Base-by-base conservation (phyloP, 495 filamentous ascomycete species). In the Daldinia loculata region DNA sequence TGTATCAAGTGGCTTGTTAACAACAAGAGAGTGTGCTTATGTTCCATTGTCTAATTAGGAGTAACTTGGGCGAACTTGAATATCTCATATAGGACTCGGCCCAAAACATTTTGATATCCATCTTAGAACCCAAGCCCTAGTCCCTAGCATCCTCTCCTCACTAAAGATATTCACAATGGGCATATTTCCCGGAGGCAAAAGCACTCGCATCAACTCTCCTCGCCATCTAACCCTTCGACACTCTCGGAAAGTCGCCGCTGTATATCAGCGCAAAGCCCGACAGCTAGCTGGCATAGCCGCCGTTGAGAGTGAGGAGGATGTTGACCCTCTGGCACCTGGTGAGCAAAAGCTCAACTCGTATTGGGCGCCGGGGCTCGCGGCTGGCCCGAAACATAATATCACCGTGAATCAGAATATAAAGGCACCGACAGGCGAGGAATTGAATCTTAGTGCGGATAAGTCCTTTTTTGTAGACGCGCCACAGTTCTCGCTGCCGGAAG, bases 181-280 rank as follows among this genome's bases (percentile, higher is more conserved):
- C 36, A 69, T 69, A 51, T 69, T 69, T 34, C 48, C 66, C 6
- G 66, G 66, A 4, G 66, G 68, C 9, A 71, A 61, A 62, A 74
- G 64, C 61, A 66, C 27, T 17, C 61, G 22, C 19, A 61, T 61
- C 63, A 53, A 68, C 38, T 75, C 70, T 63, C 71, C 70, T n/a
- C 75, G 77, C 17, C 66, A 75, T 60, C 71, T 79, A 24, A 63
- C 76, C 19, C 68, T 73, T 19, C 74, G 77, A 36, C 74, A 79
- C 51, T 66, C 60, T 14, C 56, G 60, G 56, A 55, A 63, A 5
- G 52, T 62, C 52, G 52, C 61, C n/a, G 34, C 57, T 22, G 6
- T 29, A 24, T 24, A 66, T 29, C 48, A 30, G 24, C 38, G 50
- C 7, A 48, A 48, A 48, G 43, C 19, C 19, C 43, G 22, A 48